Evolutionary conservation across 108 stramenopile species (phyloP), one percentile per base, ranked within the genome.

Genomic region (Epipyxis sp.): DNA sequence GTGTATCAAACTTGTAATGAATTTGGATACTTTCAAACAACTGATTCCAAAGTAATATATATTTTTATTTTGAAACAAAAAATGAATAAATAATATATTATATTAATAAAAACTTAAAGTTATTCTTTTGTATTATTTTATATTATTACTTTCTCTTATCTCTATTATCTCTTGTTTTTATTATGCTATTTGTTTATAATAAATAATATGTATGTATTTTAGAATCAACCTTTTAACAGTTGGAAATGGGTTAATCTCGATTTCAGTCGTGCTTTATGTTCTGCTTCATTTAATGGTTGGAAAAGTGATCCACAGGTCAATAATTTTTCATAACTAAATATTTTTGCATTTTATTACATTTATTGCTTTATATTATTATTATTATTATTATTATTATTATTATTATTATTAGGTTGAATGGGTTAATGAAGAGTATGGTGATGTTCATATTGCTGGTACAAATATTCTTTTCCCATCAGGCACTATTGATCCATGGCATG

Each of bases 1-100:
- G 77, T 69, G 57, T 82, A 61, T 43, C 81, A 82, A 59, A 59
- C 65, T 37, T 82, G 81, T 67, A 82, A 82, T 69, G 81, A 82
- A 43, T 82, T 82, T 35, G 81, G 81, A n/a, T 82, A 67, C 44
- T 82, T 78, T 59, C 81, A 82, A 27, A 82, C 81, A 6, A 78
- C 61, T 34, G 30, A 57, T 30, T 1, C 58, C n/a, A 13, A n/a
- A n/a, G n/a, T n/a, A n/a, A n/a, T n/a, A n/a, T n/a, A n/a, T n/a
- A n/a, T n/a, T n/a, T n/a, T n/a, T n/a, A n/a, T n/a, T n/a, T n/a
- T n/a, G n/a, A n/a, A n/a, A n/a, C n/a, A n/a, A n/a, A n/a, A n/a
- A n/a, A n/a, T n/a, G n/a, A n/a, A n/a, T n/a, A n/a, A n/a, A n/a
- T n/a, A n/a, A n/a, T n/a, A n/a, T n/a, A n/a, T n/a, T n/a, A n/a